phyloP scores from a whole-genome alignment of 2,329 filamentous ascomycete species.

The Alternaria novae-zelandiae region DNA sequence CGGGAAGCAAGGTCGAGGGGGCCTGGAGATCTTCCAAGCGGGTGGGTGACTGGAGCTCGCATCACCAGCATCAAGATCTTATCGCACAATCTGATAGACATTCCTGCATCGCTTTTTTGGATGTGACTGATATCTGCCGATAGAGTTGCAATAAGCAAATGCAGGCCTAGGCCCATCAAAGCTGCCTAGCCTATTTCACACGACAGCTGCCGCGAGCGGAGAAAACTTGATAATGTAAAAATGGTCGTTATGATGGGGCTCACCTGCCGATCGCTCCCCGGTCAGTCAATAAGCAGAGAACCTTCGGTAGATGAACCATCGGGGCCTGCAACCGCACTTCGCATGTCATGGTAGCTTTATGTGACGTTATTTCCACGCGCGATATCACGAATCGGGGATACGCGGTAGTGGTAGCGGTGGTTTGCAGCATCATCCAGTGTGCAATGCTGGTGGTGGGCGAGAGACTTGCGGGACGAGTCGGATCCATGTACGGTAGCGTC shows the following conservation, averaged over 20 bases:
- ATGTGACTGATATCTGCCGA: slow-evolving; percentile 2
- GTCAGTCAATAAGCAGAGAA: slow-evolving; percentile 17
- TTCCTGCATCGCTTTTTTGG: background rate
- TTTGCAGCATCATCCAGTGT: slow-evolving; percentile 22
- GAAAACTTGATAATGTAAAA: slow-evolving; percentile 24
- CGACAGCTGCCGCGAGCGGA: slow-evolving; percentile 14
- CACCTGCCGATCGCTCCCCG: slow-evolving; percentile 34
- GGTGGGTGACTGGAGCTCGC: slow-evolving; percentile 24
- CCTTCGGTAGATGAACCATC: background rate
- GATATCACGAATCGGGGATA: slow-evolving; percentile 19
- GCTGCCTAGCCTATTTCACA: slow-evolving; percentile 17
- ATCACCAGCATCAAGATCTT: slow-evolving; percentile 3
- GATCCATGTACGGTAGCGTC: slow-evolving; percentile 38
- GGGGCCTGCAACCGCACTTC: background rate
- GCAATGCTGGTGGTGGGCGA: slow-evolving; percentile 7
- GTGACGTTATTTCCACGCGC: slow-evolving; percentile 5
- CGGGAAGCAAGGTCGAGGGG: slow-evolving; percentile 50
- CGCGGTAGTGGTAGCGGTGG: slow-evolving; percentile 19
- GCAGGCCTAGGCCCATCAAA: slow-evolving; percentile 10
- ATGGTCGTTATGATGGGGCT: slow-evolving; percentile 23
- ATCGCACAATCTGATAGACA: slow-evolving; percentile 3
- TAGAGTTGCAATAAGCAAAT: background rate
- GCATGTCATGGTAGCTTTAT: background rate
- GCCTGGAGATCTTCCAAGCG: slow-evolving; percentile 42
- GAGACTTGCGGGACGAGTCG: slow-evolving; percentile 40